Evolutionary conservation across 192 early-diverging fungal genomes (phyloP).

Genomic region (Backusella circina): DNA sequence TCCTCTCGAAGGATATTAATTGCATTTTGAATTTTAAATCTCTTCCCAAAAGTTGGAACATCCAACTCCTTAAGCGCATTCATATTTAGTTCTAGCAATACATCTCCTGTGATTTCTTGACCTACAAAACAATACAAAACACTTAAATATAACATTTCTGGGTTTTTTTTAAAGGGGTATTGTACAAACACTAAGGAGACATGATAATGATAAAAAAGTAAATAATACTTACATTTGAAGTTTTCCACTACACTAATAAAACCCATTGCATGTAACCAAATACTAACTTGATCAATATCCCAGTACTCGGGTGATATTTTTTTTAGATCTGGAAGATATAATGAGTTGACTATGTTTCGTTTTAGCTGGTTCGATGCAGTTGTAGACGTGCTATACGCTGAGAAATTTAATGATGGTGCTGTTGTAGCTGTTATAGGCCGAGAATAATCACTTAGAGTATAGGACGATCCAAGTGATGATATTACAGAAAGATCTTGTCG

Average conservation of each 20-base stretch:
- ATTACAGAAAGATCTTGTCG: neutral
- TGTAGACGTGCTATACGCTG: neutral
- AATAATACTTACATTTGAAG: slow-evolving; percentile 12
- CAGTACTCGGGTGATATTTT: slow-evolving; percentile 12
- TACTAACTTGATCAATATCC: slow-evolving; percentile 23
- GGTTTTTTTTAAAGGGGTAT: neutral
- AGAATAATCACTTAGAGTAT: slow-evolving; percentile 2
- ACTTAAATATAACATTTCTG: neutral
- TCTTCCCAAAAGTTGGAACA: slow-evolving; percentile 59
- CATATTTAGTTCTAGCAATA: slow-evolving; percentile 56
- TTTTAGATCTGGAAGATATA: neutral
- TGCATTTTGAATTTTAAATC: slow-evolving; percentile 63
- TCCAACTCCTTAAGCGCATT: slow-evolving; percentile 63
- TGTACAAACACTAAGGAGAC: neutral
- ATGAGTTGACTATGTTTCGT: neutral
- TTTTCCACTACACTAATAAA: slow-evolving; percentile 8
- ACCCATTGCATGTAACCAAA: slow-evolving; percentile 25
- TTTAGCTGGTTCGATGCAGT: neutral
- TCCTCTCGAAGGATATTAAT: slow-evolving; percentile 46
- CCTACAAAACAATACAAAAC: slow-evolving; percentile 35
- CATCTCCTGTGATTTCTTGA: slow-evolving; percentile 64
- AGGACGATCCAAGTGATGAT: neutral
- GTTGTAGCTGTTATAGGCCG: neutral
- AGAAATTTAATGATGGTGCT: neutral
- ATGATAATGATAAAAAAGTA: neutral